Evolutionary conservation across 2,329 filamentous ascomycete species (phyloP), one percentile per base, ranked within the genome.

Genomic region (Colletotrichum neosansevieriae): DNA sequence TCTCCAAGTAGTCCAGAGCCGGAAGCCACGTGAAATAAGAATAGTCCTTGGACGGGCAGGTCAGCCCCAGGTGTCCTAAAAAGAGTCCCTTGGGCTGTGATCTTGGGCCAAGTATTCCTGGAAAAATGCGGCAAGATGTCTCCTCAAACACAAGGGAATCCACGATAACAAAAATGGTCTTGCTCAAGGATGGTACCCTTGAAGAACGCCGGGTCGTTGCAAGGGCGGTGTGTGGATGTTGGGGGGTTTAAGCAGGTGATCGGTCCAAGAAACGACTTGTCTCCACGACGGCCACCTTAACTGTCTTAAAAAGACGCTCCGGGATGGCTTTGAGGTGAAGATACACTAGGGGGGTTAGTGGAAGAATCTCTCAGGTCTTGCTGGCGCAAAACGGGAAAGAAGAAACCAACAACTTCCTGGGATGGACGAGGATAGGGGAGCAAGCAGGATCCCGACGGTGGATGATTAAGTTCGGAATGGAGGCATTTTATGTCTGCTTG

Each of bases 401-500:
- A 70, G 58, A 67, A 60, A 67, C 62, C 69, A 70, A 70, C 50
- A 50, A 69, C 50, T 63, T 66, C 63, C 68, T 64, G 53, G 64
- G 64, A 63, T 61, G 65, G 58, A 63, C 69, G 64, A 71, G 62
- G 65, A 68, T 61, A 63, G 58, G 62, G 58, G 57, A 65, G 66
- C 51, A 66, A 54, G 66, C 66, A 61, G 50, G 50, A 61, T 71
- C 65, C 64, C 58, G 53, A 61, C 54, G 29, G 66, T 62, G 49
- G 56, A 58, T 58, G 60, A 70, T 66, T 61, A 63, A 67, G 62
- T 68, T 71, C 69, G 70, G 69, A 69, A 69, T 66, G 66, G 66
- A 72, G 70, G 70, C 69, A 71, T 71, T 71, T 70, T 72, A 72
- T 72, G 70, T 71, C 60, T 66, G 66, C 66, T 58, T 70, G 57